A percentile compares a stretch with the other conserved stretches of the same genome.
Evolutionary conservation across 2,329 filamentous ascomycete genomes (phyloP).

Genomic region (Phaeosphaeria sp.): DNA sequence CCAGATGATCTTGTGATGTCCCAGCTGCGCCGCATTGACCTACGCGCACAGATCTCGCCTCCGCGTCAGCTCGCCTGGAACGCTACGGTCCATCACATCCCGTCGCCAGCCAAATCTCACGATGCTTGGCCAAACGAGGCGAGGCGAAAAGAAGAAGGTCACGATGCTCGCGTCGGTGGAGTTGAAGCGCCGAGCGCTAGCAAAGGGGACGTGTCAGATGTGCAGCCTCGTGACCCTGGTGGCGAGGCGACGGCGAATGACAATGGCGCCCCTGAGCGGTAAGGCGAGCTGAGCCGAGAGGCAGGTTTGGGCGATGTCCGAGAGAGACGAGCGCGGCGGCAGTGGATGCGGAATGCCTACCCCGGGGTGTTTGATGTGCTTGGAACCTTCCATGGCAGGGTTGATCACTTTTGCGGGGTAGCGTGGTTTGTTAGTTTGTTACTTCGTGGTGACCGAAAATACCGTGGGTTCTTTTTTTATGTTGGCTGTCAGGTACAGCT

Average conservation of each 20-base stretch:
- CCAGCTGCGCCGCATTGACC: slow-evolving; percentile 7
- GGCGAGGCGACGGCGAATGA: slow-evolving; percentile 18
- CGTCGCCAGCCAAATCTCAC: slow-evolving; percentile 16
- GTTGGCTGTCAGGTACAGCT: slow-evolving; percentile 1
- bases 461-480: not conserved
- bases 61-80: slow-evolving; percentile 7
- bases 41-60: slow-evolving; percentile 5
- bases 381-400: slow-evolving; percentile 23
- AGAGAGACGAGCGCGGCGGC: slow-evolving; percentile 7
- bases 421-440: slow-evolving; percentile 39
- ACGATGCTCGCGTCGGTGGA: slow-evolving; percentile 37
- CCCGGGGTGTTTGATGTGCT: slow-evolving; percentile 17
- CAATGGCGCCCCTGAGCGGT: slow-evolving; percentile 10
- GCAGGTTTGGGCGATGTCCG: slow-evolving; percentile 20
- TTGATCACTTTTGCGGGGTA: slow-evolving; percentile 41
- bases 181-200: slow-evolving; percentile 34
- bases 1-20: slow-evolving; percentile 10
- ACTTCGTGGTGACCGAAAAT: slow-evolving; percentile 34
- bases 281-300: slow-evolving; percentile 27
- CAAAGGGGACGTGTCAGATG: slow-evolving; percentile 25
- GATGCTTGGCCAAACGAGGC: slow-evolving; percentile 10
- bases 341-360: slow-evolving; percentile 23
- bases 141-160: slow-evolving; percentile 36
- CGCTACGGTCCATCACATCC: slow-evolving; percentile 7
- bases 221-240: slow-evolving; percentile 31